Conservation (phyloP, 345 rosid genomes). For the Bruguiera sexangula region DNA sequence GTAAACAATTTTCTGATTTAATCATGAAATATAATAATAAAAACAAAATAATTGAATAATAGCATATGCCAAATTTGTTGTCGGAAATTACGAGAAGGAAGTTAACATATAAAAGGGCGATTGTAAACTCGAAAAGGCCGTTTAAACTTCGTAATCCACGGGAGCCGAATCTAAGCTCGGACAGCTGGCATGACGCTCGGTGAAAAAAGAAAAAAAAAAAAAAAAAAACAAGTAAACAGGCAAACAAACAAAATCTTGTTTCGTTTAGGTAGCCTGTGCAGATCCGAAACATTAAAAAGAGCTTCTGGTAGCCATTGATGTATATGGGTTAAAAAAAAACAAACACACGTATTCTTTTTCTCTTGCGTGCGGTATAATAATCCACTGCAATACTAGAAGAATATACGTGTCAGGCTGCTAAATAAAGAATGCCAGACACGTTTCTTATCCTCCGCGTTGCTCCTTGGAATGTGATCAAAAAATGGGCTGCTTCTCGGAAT, state of each 20-base stretch:
- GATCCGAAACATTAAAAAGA: background rate
- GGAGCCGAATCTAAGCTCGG: slow-evolving; percentile 18
- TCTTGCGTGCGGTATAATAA: too few relatives aligned
- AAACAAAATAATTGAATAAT: background rate
- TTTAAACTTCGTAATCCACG: background rate
- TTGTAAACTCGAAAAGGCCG: background rate
- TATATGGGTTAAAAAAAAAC: too few relatives aligned
- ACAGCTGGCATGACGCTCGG: background rate
- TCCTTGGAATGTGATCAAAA: too few relatives aligned
- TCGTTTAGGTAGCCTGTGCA: background rate
- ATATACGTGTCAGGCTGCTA: too few relatives aligned
- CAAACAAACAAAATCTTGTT: background rate
- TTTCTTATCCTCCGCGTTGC: too few relatives aligned
- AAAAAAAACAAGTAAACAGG: too few relatives aligned
- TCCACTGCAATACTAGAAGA: too few relatives aligned
- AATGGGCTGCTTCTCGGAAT: too few relatives aligned
- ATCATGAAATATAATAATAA: background rate
- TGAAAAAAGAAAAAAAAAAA: too few relatives aligned
- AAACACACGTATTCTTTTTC: too few relatives aligned
- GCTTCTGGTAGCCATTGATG: background rate
- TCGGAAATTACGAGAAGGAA: slow-evolving; percentile 15
- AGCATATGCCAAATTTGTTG: background rate
- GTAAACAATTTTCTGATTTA: too few relatives aligned
- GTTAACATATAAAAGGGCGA: background rate
- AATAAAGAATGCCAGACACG: too few relatives aligned